Conservation (phyloP, 768 basidiomycete genomes). For the Amanita pallidorosea region DNA sequence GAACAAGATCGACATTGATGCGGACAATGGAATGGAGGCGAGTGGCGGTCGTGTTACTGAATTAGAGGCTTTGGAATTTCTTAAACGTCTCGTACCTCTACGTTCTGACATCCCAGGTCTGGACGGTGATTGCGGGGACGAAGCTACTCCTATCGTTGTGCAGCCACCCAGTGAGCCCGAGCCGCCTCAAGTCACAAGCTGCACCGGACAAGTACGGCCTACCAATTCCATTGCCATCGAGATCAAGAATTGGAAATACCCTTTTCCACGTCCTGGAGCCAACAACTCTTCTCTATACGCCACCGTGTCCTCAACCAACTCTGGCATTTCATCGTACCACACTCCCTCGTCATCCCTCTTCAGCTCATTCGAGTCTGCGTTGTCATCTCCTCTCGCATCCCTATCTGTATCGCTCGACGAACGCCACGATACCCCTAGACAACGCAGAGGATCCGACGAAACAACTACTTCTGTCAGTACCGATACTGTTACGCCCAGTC, state of each 20-base stretch:
- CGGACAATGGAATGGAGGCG: background rate
- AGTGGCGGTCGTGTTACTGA: constrained; percentile 17
- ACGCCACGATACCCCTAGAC: constrained; percentile 14
- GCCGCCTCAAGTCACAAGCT: background rate
- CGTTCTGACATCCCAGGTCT: background rate
- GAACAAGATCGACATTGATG: constrained; percentile 61
- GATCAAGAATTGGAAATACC: constrained; percentile 9
- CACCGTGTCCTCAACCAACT: constrained; percentile 48
- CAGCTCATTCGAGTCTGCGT: constrained; percentile 39
- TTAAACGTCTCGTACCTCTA: constrained; percentile 24
- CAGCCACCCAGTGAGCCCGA: background rate
- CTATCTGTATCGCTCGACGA: constrained; percentile 13
- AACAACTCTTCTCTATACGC: constrained; percentile 23
- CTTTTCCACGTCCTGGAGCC: constrained; percentile 31
- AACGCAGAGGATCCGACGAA: constrained; percentile 18
- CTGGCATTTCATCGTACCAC: constrained; percentile 56
- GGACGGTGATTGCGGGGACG: too few species aligned
- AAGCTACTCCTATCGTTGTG: background rate
- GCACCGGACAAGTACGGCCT: background rate
- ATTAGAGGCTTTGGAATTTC: constrained; percentile 34
- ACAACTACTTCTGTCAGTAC: constrained; percentile 37
- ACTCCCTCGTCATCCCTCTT: constrained; percentile 74
- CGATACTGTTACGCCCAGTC: constrained; percentile 49
- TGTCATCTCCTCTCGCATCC: constrained; percentile 36
- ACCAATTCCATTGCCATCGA: background rate